A percentile compares a stretch with the other conserved stretches of the same genome.
These are phyloP conservation scores for Bassia scoparia DNA, from an alignment of 148 eudicot genomes.

Conservation along the genomic window DNA sequence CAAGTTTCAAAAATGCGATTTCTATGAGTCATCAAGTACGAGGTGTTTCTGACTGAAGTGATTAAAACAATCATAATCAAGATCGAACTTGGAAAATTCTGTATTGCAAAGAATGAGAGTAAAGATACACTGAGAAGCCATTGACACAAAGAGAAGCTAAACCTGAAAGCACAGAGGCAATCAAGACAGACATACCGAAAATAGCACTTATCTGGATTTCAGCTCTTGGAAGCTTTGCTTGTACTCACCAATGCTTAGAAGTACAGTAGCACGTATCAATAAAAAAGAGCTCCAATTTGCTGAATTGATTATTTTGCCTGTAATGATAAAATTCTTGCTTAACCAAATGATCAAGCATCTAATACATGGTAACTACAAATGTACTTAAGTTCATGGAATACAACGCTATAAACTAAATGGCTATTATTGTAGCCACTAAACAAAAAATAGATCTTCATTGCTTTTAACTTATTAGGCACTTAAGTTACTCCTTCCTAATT, in stretches of 20 bases:
- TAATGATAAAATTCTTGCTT: background rate
- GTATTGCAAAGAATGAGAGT: constrained; percentile 13
- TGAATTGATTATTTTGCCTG: constrained; percentile 97
- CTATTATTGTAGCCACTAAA: background rate
- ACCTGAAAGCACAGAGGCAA: constrained; percentile 93
- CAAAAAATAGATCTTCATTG: too few species aligned
- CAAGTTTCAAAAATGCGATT: constrained; percentile 88
- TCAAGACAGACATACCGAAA: constrained; percentile 74
- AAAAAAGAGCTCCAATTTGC: constrained; percentile 90
- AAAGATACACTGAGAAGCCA: constrained; percentile 93
- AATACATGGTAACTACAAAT: background rate
- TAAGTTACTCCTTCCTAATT: too few species aligned
- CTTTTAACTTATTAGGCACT: too few species aligned
- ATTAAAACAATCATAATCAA: background rate
- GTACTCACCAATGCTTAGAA: constrained; percentile 89
- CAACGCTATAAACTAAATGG: background rate
- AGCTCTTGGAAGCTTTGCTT: constrained; percentile 63
- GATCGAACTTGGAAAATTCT: background rate
- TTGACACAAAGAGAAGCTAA: constrained; percentile 95
- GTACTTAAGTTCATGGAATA: background rate
- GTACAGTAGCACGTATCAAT: constrained; percentile 89
- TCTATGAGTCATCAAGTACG: constrained; percentile 97
- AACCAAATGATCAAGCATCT: background rate
- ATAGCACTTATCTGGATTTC: constrained; percentile 68
- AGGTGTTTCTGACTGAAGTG: constrained; percentile 73